Percentiles rank a stretch among this genome's conserved stretches.
These are phyloP conservation scores for Sistotremastrum suecicum DNA, from an alignment of 768 basidiomycete species.

Conservation along the genomic window DNA sequence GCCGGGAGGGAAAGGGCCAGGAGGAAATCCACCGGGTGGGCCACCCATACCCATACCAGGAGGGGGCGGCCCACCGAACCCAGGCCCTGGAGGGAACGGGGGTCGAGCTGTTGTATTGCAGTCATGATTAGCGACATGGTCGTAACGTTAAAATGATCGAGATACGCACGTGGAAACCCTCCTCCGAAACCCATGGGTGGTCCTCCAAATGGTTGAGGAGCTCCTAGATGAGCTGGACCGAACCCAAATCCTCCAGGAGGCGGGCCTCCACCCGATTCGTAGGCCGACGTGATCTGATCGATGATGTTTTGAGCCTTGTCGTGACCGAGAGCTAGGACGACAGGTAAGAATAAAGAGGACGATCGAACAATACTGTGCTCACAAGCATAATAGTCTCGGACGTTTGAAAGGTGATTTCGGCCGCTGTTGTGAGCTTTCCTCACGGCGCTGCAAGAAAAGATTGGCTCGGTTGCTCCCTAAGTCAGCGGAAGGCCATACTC, in stretches of 20 bases:
- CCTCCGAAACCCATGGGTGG: constrained; percentile 25
- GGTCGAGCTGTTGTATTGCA: constrained; percentile 33
- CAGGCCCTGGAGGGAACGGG: constrained; percentile 52
- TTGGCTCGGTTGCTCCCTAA: constrained; percentile 4
- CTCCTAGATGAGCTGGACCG: constrained; percentile 57
- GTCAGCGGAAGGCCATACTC: constrained; percentile 10
- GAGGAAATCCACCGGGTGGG: constrained; percentile 48
- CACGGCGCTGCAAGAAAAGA: constrained; percentile 31
- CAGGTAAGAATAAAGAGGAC: constrained; percentile 4
- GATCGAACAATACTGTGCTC: constrained; percentile 13
- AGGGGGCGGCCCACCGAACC: constrained; percentile 23
- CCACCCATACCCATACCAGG: constrained; percentile 30
- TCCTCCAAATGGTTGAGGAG: constrained; percentile 25
- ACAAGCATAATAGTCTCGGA: constrained; percentile 96
- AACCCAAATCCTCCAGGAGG: constrained; percentile 83
- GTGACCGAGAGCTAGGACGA: constrained; percentile 58
- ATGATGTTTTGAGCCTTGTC: constrained; percentile 98
- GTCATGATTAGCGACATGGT: background rate
- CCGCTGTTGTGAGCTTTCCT: constrained; percentile 98
- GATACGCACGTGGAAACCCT: constrained; percentile 41
- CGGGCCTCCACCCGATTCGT: constrained; percentile 75
- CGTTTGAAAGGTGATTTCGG: constrained; percentile 91
- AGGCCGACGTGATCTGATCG: constrained; percentile 92
- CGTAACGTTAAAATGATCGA: constrained; percentile 11
- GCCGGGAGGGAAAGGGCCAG: constrained; percentile 54